phyloP scores from a whole-genome alignment of 2,329 filamentous ascomycete genomes.

The Nemania sp. region DNA sequence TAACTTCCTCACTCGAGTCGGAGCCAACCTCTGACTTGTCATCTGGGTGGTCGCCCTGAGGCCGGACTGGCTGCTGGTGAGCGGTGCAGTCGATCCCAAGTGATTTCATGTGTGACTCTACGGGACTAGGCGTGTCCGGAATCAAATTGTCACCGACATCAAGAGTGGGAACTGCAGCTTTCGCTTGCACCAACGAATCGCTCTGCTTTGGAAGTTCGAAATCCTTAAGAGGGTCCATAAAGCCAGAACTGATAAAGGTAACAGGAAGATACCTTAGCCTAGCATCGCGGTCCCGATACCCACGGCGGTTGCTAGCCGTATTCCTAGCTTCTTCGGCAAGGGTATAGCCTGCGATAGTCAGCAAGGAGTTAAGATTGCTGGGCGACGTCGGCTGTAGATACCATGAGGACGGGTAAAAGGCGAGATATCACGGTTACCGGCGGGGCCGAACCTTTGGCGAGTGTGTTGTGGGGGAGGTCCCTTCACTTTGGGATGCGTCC shows the following conservation, averaged over 20 bases:
- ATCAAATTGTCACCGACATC: neutral
- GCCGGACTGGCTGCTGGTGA: neutral
- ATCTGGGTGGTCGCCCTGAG: neutral
- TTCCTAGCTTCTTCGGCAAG: conserved; percentile 64
- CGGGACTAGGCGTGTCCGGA: neutral
- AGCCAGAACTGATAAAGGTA: conserved; percentile 65
- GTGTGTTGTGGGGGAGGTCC: conserved; percentile 33
- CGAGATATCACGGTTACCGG: conserved; percentile 32
- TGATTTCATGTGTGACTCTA: neutral
- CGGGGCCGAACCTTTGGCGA: conserved; percentile 26
- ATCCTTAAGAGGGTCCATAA: conserved; percentile 62
- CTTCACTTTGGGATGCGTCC: conserved; percentile 36
- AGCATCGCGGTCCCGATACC: conserved; percentile 54
- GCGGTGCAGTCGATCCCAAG: neutral
- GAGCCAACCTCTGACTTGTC: conserved; percentile 50
- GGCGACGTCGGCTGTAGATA: conserved; percentile 31
- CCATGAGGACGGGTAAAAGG: conserved; percentile 41
- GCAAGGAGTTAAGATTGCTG: conserved; percentile 6
- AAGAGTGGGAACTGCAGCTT: conserved; percentile 7
- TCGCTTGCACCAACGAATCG: conserved; percentile 9
- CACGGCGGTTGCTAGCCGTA: conserved; percentile 60
- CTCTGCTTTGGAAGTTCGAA: conserved; percentile 46
- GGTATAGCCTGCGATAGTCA: conserved; percentile 53
- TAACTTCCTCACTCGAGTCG: conserved; percentile 78
- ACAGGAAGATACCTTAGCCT: conserved; percentile 64